Conservation (phyloP, 2,329 filamentous ascomycete species). For the Colletotrichum simmondsii region DNA sequence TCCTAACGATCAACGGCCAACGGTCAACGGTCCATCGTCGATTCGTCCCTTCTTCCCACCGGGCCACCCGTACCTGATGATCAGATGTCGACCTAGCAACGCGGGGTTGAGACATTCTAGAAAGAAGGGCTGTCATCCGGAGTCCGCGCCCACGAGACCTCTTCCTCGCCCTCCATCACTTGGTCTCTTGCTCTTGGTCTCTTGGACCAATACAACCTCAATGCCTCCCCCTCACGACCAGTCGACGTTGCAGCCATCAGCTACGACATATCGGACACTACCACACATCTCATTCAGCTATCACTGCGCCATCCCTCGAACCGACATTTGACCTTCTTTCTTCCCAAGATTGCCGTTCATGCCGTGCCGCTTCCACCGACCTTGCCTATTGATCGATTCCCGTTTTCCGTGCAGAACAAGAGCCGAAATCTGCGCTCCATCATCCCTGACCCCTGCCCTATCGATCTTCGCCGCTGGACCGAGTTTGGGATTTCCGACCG, state of each 20-base stretch:
- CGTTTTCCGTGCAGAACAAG: conserved; percentile 17
- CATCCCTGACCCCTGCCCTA: conserved; percentile 23
- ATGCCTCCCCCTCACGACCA: background rate
- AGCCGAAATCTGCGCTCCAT: conserved; percentile 15
- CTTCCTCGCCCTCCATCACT: background rate
- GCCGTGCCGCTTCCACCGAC: background rate
- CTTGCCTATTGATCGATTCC: background rate
- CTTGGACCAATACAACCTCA: background rate
- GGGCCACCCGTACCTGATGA: conserved; percentile 19
- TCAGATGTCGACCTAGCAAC: background rate
- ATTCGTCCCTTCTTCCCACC: background rate
- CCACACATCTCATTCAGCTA: background rate
- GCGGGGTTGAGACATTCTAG: conserved; percentile 14
- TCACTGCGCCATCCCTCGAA: background rate
- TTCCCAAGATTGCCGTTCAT: background rate
- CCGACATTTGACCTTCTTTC: background rate
- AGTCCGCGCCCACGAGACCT: background rate
- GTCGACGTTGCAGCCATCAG: background rate
- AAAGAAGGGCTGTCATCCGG: background rate
- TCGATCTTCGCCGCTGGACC: conserved; percentile 4
- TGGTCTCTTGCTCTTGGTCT: background rate
- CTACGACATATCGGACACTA: background rate
- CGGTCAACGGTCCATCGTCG: background rate
- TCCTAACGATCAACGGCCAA: too few relatives aligned
- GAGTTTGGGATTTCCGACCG: conserved; percentile 20